Evolutionary conservation across 208 protist species (phyloP), one percentile per base, ranked within the genome.

Genomic region (Jaenimonas drosophilae): DNA sequence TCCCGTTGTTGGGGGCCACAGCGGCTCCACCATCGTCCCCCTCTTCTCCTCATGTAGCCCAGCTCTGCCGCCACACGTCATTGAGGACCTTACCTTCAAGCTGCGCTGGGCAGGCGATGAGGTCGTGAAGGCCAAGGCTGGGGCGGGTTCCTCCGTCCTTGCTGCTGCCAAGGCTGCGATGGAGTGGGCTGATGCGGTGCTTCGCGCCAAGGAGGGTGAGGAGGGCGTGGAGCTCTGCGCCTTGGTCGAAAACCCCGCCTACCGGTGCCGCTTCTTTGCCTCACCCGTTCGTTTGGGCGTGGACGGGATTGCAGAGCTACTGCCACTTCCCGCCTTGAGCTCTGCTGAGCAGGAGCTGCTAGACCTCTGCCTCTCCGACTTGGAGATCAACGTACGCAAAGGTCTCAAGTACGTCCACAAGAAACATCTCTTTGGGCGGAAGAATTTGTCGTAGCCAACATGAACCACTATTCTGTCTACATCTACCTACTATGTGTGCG

Each of bases 1-100:
- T 4, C 83, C 85, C 17, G 88, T 97, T 20, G 66, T 97, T 43
- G 95, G 92, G 17, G 92, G 95, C 5, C 92, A 97, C 59, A 86
- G 86, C 49, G 92, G 91, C 16, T 68, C 70, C 21, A 97, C 91
- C 42, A 95, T 98, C 52, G 70, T 98, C 2, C 94, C 88, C 14
- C 64, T 96, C n/a, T 71, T 95, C 46, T 96, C 88, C 1, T 69
- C 76, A 47, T 60, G 66, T 12, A 71, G 67, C 5, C 17, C 19
- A 62, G 27, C 46, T 81, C 27, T 44, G 49, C 16, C 43, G 19
- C 52, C 69, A 5, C 60, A 64, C 4, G 57, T 89, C 55, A 58
- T 73, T 20, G 70, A 73, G 59, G 59, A 61, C 25, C 47, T 93
- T 21, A 83, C 75, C 3, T 60, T 88, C 34, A 76, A 77, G 23